Evolutionary conservation across 768 basidiomycete species (phyloP).

Genomic region (Suillus fuscotomentosus): DNA sequence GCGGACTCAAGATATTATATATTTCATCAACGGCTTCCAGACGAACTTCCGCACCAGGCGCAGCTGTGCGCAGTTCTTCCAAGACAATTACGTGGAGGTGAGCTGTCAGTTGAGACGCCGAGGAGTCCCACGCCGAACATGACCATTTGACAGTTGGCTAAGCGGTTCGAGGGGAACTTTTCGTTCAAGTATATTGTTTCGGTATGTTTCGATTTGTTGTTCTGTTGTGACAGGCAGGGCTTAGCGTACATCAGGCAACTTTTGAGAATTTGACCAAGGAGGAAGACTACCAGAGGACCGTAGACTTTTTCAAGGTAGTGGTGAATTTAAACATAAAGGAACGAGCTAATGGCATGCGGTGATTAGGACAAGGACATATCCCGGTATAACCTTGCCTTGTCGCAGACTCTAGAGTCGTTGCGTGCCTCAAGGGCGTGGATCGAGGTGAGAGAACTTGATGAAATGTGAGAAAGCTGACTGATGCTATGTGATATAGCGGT

Average conservation of each 20-base stretch:
- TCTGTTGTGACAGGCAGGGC: not conserved
- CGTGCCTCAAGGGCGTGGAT: constrained; percentile 60
- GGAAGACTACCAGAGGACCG: constrained; percentile 60
- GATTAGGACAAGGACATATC: constrained; percentile 62
- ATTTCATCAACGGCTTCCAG: constrained; percentile 61
- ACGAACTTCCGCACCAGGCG: constrained; percentile 56
- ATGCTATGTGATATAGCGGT: constrained; percentile 40
- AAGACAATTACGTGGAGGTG: constrained; percentile 65
- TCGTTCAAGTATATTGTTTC: constrained; percentile 51
- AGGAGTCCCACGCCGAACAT: not conserved
- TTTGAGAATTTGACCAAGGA: constrained; percentile 58
- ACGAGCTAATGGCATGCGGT: constrained; percentile 11
- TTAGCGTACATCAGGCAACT: constrained; percentile 28
- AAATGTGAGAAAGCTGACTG: not conserved
- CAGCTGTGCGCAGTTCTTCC: constrained; percentile 58
- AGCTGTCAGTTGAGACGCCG: constrained; percentile 20
- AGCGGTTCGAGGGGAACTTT: constrained; percentile 72
- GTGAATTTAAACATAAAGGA: not conserved
- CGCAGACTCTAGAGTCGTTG: constrained; percentile 70
- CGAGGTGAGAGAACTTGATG: constrained; percentile 39
- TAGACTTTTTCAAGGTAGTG: constrained; percentile 74
- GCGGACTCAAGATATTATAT: constrained; percentile 59
- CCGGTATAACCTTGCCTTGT: constrained; percentile 62
- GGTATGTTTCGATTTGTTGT: constrained; percentile 34
- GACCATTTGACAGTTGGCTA: constrained; percentile 45